Evolutionary conservation across 208 protist genomes (phyloP), one percentile per base, ranked within the genome.

Genomic region (Trypanosoma caninum): DNA sequence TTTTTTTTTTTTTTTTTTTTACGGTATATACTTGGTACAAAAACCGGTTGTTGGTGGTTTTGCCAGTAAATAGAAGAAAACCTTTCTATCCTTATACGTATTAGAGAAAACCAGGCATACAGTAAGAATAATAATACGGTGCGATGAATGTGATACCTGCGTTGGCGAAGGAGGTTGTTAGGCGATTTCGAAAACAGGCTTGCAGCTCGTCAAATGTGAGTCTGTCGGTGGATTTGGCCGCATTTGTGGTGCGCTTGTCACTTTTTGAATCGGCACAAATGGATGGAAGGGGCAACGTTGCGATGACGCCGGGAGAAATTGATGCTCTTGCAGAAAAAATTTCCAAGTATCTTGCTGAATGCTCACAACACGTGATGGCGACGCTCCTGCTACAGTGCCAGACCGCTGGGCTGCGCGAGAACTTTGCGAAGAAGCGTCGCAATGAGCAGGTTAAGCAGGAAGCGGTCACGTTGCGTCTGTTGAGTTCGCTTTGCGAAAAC

Each of bases 71-170:
- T n/a, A n/a, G n/a, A n/a, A n/a, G n/a, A n/a, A n/a, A n/a, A n/a
- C 10, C 10, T n/a, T 4, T n/a, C 20, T n/a, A n/a, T n/a, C 16
- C 38, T n/a, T 44, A n/a, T n/a, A n/a, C 38, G 2, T n/a, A 22
- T 37, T 11, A 45, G 5, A 40, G 16, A 14, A 16, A 33, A 38
- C 9, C 5, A 42, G 22, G 2, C 2, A 11, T n/a, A 22, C 13
- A 34, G 3, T 4, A 33, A 13, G 13, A 34, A 16, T n/a, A n/a
- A n/a, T n/a, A n/a, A n/a, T n/a, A n/a, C n/a, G n/a, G 22, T 14
- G 3, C 4, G 14, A 95, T 95, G 89, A 74, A 95, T 40, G 82
- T 95, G 31, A 72, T 82, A 37, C 76, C 75, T 0, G 50, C 78
- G 2, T 74, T 91, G 14, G 85, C 80, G 22, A 77, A 89, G 59